Evolutionary conservation across 257 asterid genomes (phyloP).

Genomic region (Knoxia roxburghii): DNA sequence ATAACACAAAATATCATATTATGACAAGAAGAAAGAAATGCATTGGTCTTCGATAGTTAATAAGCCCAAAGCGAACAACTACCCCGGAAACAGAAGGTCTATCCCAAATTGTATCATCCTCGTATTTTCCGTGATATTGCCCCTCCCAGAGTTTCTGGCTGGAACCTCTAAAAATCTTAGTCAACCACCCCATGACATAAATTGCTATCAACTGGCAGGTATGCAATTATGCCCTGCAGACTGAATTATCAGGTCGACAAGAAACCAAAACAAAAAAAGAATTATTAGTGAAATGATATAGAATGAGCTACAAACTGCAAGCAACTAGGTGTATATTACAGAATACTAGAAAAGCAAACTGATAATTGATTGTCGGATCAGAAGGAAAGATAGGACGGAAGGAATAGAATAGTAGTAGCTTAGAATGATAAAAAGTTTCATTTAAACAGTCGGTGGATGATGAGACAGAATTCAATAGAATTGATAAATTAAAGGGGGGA

Average conservation of each 20-base stretch:
- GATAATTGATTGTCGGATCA: background rate
- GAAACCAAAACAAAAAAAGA: conserved; percentile 11
- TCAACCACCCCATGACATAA: conserved; percentile 65
- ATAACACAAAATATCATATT: background rate
- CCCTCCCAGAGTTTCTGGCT: conserved; percentile 60
- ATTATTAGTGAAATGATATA: background rate
- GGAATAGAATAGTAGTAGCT: background rate
- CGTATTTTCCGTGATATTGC: conserved; percentile 65
- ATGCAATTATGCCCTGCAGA: conserved; percentile 28
- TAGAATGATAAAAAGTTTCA: background rate
- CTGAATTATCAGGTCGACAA: conserved; percentile 10
- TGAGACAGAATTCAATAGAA: background rate
- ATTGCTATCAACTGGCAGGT: conserved; percentile 10
- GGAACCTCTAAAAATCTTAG: conserved; percentile 77
- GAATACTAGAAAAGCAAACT: background rate
- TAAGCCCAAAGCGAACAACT: conserved; percentile 25
- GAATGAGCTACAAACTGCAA: background rate
- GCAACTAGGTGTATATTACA: background rate
- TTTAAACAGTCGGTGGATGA: background rate
- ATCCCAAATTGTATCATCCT: conserved; percentile 58
- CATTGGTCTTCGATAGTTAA: background rate
- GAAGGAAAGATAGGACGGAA: background rate
- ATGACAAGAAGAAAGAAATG: background rate
- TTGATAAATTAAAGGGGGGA: background rate
- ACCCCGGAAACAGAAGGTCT: conserved; percentile 58